Evolutionary conservation across 768 basidiomycete species (phyloP), one percentile per base, ranked within the genome.

Genomic region (Phylloporus scabripes): DNA sequence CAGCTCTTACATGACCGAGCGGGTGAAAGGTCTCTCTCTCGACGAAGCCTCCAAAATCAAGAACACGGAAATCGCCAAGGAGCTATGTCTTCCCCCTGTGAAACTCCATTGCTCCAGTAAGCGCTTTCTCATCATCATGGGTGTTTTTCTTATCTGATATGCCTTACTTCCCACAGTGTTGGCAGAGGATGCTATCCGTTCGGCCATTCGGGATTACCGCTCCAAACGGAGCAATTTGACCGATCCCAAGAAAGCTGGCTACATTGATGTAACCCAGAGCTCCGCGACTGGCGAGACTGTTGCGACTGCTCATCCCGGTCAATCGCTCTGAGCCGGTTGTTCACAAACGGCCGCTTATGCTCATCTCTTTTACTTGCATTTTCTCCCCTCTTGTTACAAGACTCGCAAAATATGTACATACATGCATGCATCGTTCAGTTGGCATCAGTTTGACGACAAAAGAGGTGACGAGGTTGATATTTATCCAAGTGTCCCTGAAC

Each of bases 41-140:
- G 96, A 97, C 46, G 91, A 93, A 52, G 96, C 96, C 7, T 91
- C 91, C 47, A 85, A 85, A 65, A 95, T 99, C 60, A 96, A 94
- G 73, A 99, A 99, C 74, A 98, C 96, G 10, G 96, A 98, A 68
- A 99, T 98, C 65, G 96, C 96, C 18, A 94, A 96, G 72, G 96
- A 98, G 70, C 72, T 98, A 15, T 88, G 87, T 60, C 71, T 98
- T 42, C 95, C 95, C 6, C 94, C 95, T 43, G 95, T 98, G 62
- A 98, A 98, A 70, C 80, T 93, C 15, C 91, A 93, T 68, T 93
- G 92, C 63, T 92, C 91, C 24, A 93, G 92, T 93, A 58, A 44
- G 87, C 29, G n/a, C n/a, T 45, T 55, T 54, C 46, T 36, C 42
- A 42, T 44, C 42, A 46, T 29, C 43, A 28, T 51, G 49, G 46